A percentile compares a stretch with the other conserved stretches of the same genome.
phyloP scores from a whole-genome alignment of 495 filamentous ascomycete species.

The Platismatia glauca region DNA sequence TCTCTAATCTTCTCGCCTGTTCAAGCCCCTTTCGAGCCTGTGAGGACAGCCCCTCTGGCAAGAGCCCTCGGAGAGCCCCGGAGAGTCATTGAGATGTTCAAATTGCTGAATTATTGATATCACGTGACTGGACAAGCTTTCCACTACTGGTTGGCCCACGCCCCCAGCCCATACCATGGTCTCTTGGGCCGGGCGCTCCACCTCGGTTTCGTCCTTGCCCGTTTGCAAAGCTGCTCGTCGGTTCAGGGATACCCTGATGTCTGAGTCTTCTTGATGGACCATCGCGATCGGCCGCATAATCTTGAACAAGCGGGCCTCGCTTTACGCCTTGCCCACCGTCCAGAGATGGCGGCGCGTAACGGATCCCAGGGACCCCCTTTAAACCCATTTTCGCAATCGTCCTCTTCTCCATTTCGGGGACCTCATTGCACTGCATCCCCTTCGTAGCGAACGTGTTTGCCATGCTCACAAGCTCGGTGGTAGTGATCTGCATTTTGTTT shows the following conservation, averaged over 20 bases:
- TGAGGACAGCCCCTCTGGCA: too few relatives aligned
- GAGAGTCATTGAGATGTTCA: too few relatives aligned
- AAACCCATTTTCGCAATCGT: conserved; percentile 41
- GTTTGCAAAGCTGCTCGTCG: not conserved
- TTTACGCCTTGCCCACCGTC: not conserved
- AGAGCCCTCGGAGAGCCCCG: too few relatives aligned
- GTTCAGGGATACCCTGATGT: conserved; percentile 8
- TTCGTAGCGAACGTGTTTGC: conserved; percentile 38
- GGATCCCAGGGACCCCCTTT: conserved; percentile 41
- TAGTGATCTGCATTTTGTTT: conserved; percentile 34
- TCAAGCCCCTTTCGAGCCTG: too few relatives aligned
- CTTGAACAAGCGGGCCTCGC: not conserved
- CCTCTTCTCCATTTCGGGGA: conserved; percentile 40
- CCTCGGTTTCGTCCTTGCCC: not conserved
- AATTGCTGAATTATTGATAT: too few relatives aligned
- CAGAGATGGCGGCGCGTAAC: conserved; percentile 24
- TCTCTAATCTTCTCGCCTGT: not conserved
- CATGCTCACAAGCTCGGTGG: conserved; percentile 36
- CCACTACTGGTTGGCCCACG: too few relatives aligned
- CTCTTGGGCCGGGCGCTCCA: not conserved
- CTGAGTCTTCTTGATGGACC: conserved; percentile 6
- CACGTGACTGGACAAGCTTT: too few relatives aligned
- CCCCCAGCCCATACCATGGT: not conserved
- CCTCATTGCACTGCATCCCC: conserved; percentile 39
- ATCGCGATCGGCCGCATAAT: not conserved